Conservation (phyloP, 129 eudicot species). For the Helianthus tuberosus region DNA sequence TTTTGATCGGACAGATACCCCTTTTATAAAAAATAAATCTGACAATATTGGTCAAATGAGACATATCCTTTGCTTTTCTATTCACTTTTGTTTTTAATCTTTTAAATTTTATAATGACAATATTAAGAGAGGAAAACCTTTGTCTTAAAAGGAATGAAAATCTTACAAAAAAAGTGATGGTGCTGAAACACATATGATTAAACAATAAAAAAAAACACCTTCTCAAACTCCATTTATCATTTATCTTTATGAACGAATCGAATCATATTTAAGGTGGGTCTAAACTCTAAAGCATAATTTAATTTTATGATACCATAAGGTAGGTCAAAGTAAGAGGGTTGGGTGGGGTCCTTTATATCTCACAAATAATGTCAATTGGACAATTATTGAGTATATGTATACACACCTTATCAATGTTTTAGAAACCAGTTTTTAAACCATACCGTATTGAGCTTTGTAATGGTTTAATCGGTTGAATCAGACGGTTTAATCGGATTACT, state of each 20-base stretch:
- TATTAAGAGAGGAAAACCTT: conserved; percentile 2
- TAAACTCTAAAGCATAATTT: conserved; percentile 28
- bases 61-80: conserved; percentile 31
- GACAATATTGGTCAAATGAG: conserved; percentile 22
- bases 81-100: conserved; percentile 12
- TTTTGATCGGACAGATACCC: neutral
- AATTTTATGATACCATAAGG: conserved; percentile 8
- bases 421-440: too few species aligned
- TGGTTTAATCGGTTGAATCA: too few species aligned
- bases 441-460: too few species aligned
- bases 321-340: conserved; percentile 15
- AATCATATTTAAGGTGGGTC: conserved; percentile 32
- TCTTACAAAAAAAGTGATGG: conserved; percentile 23
- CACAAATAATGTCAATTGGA: neutral
- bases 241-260: conserved; percentile 2
- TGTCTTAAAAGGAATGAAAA: conserved; percentile 16
- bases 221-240: conserved; percentile 15
- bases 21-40: neutral
- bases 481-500: too few species aligned
- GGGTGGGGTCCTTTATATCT: neutral
- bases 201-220: neutral
- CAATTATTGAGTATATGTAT: conserved; percentile 1
- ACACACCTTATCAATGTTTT: too few species aligned
- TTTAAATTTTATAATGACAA: conserved; percentile 16
- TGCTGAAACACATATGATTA: conserved; percentile 31